Percentiles rank a stretch among this genome's conserved stretches.
phyloP scores from a whole-genome alignment of 23 red algal genomes.

The Chondrus crispus region DNA sequence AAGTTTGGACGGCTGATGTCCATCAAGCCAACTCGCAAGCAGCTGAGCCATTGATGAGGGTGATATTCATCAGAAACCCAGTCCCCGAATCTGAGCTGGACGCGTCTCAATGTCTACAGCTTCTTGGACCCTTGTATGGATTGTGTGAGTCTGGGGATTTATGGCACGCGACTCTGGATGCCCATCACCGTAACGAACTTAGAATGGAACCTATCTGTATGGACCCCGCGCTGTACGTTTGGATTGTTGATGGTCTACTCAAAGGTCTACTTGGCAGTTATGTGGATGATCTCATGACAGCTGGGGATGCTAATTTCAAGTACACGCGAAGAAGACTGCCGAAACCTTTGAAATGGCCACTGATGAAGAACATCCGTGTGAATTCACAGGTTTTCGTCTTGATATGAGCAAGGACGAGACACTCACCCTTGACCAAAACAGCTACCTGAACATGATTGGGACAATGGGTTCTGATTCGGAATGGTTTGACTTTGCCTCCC shows the following conservation, averaged over 20 bases:
- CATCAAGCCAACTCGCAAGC: constrained; percentile 11
- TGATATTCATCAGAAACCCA: constrained; percentile 21
- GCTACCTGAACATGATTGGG: no score
- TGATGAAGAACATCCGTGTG: background rate
- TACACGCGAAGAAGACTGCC: background rate
- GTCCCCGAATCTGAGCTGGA: constrained; percentile 18
- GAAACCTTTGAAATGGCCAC: background rate
- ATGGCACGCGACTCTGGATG: constrained; percentile 3
- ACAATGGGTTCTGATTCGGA: no score
- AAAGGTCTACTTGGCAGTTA: background rate
- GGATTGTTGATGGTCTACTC: background rate
- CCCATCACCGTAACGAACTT: background rate
- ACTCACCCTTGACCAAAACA: no score
- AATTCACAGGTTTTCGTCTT: background rate
- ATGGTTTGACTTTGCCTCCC: no score
- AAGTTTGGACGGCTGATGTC: constrained; percentile 11
- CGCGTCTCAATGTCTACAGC: constrained; percentile 1
- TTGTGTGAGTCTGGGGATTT: constrained; percentile 34
- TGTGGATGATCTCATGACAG: background rate
- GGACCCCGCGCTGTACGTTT: constrained; percentile 8
- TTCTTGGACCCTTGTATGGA: constrained; percentile 8
- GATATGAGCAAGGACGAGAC: no score
- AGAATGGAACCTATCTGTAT: background rate
- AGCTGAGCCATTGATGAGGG: background rate
- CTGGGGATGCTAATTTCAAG: background rate